Evolutionary conservation across 345 rosid genomes (phyloP).

Genomic region (Aquilaria sinensis): DNA sequence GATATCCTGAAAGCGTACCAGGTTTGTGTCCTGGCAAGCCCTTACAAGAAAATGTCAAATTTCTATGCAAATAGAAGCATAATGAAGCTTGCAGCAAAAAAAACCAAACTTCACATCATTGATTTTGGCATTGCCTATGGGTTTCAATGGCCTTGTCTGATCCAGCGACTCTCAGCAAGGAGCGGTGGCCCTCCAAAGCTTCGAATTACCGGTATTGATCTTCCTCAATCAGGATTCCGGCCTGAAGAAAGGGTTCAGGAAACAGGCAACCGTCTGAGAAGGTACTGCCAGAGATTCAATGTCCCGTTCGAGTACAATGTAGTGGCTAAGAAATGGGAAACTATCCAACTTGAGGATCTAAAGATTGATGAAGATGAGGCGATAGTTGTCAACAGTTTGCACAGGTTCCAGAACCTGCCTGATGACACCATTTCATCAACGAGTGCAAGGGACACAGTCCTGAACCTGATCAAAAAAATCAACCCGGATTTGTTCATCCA

Average conservation of each 20-base stretch:
- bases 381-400: conserved; percentile 32
- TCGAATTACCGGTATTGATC: conserved; percentile 47
- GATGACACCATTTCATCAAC: conserved; percentile 38
- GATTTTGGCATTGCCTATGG: conserved; percentile 53
- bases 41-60: conserved; percentile 27
- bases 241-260: conserved; percentile 48
- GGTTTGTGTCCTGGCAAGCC: conserved; percentile 9
- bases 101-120: conserved; percentile 37
- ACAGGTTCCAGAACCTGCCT: conserved; percentile 35
- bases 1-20: conserved; percentile 23
- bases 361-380: conserved; percentile 33
- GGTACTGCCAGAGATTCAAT: conserved; percentile 31
- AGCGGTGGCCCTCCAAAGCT: conserved; percentile 51
- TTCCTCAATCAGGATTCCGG: conserved; percentile 49
- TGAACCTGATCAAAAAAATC: conserved; percentile 36
- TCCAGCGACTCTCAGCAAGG: conserved; percentile 41
- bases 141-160: conserved; percentile 59
- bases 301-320: conserved; percentile 51
- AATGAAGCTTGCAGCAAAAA: conserved; percentile 26
- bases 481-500: conserved; percentile 37
- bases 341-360: conserved; percentile 41
- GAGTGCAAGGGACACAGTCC: conserved; percentile 42
- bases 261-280: conserved; percentile 40
- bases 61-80: conserved; percentile 32
- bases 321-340: conserved; percentile 54